Conservation (phyloP, 352 stramenopile species). For the Globisporangium iwayamae region DNA sequence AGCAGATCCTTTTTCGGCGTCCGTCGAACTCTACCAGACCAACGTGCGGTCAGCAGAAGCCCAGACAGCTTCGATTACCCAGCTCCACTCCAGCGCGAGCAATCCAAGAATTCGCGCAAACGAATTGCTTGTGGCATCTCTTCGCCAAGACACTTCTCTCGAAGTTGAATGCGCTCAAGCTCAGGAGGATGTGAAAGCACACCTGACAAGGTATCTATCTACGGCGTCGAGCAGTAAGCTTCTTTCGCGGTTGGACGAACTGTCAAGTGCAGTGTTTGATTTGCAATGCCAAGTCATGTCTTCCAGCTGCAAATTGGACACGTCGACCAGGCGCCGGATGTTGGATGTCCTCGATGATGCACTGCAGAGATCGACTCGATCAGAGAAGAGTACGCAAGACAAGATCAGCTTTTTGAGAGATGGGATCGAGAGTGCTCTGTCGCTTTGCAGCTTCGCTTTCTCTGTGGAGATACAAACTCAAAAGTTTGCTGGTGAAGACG, state of each 20-base stretch:
- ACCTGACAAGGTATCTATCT: conserved; percentile 26
- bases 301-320: conserved; percentile 15
- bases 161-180: conserved; percentile 20
- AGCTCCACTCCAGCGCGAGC: conserved; percentile 6
- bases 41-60: neutral
- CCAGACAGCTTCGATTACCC: neutral
- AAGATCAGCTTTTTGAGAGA: conserved; percentile 3
- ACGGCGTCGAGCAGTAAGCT: conserved; percentile 21
- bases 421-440: conserved; percentile 11
- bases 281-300: conserved; percentile 36
- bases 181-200: conserved; percentile 19
- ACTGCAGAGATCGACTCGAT: conserved; percentile 1
- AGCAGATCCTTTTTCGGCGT: neutral
- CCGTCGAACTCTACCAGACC: neutral
- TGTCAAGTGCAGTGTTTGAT: conserved; percentile 28
- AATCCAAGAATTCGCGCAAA: conserved; percentile 31
- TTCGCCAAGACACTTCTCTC: conserved; percentile 23
- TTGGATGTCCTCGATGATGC: conserved; percentile 26
- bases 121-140: conserved; percentile 28
- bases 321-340: conserved; percentile 23
- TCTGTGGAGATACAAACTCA: neutral
- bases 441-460: neutral
- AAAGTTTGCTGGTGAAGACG: neutral
- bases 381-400: conserved; percentile 4
- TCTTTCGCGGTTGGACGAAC: conserved; percentile 19